A percentile compares a stretch with the other conserved stretches of the same genome.
phyloP scores from a whole-genome alignment of 306 rosid species.

The Medicago arabica region DNA sequence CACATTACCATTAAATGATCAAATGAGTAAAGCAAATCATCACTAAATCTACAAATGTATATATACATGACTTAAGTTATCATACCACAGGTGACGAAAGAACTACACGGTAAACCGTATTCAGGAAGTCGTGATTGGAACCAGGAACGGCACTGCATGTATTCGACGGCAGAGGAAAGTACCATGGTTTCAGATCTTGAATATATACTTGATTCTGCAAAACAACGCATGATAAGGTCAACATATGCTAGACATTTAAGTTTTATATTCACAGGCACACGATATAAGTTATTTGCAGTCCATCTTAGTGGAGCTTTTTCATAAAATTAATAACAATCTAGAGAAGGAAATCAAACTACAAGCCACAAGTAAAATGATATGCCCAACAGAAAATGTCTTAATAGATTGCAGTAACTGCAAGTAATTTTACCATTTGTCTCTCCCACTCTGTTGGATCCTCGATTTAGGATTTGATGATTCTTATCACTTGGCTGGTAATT shows the following conservation, averaged over 20 bases:
- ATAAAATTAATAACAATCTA: conserved; percentile 15
- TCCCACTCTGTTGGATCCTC: too few species aligned
- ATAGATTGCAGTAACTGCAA: neutral
- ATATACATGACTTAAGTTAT: conserved; percentile 13
- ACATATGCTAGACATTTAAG: conserved; percentile 22
- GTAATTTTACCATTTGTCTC: too few species aligned
- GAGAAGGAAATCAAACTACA: conserved; percentile 29
- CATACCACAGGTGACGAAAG: conserved; percentile 96
- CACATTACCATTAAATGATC: conserved; percentile 10
- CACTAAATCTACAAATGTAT: conserved; percentile 13
- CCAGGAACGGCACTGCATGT: conserved; percentile 74
- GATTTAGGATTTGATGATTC: too few species aligned
- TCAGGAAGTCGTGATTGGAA: conserved; percentile 90
- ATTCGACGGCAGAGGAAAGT: conserved; percentile 83
- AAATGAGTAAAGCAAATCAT: conserved; percentile 30
- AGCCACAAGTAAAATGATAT: conserved; percentile 15
- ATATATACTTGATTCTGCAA: conserved; percentile 61
- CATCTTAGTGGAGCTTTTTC: conserved; percentile 10
- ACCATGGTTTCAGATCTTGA: conserved; percentile 77
- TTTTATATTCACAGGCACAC: conserved; percentile 1
- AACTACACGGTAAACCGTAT: conserved; percentile 70
- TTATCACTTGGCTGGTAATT: too few species aligned
- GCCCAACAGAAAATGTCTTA: conserved; percentile 12
- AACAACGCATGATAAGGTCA: conserved; percentile 43
- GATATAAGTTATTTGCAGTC: neutral